Evolutionary conservation across 768 basidiomycete species (phyloP), one percentile per base, ranked within the genome.

Genomic region (Lentinus brumalis): DNA sequence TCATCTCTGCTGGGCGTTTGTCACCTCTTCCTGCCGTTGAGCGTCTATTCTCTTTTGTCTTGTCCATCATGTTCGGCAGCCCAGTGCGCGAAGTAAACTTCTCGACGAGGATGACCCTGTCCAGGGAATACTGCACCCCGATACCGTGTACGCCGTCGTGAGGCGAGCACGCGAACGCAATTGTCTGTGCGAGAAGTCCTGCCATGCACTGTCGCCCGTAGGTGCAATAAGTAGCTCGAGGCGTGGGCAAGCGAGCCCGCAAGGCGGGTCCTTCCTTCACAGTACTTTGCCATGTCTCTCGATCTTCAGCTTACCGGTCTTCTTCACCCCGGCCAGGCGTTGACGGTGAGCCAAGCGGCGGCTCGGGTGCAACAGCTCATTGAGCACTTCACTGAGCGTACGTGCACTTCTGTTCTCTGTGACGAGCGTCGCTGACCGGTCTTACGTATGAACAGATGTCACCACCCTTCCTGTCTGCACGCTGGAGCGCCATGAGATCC

Each of bases 201-300:
- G 45, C 18, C 42, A 35, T 55, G 30, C 32, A 45, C n/a, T 46
- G 57, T 52, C 50, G 54, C 38, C 21, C 30, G 50, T 35, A 38
- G 15, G 16, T 46, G 21, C 52, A 29, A 41, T 59, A 63, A 63
- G 62, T 63, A 63, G 41, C 44, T 40, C 15, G 10, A 15, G 26
- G 16, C 32, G 30, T 8, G 31, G 32, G 46, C 32, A 53, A 5
- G 32, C 30, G 32, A 10, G 53, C 30, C 39, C 32, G 40, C 62
- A 56, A 59, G 62, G 57, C 62, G 11, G 62, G 62, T 47, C 47
- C 49, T 61, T 40, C 60, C 60, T 63, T 59, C 57, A 63, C 53
- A 41, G 53, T 11, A 35, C 35, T 6, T 1, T 53, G 12, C 35
- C 57, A 56, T 58, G 57, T 45, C 57, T 38, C 31, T 35, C 53